Evolutionary conservation across 2,329 filamentous ascomycete species (phyloP), one percentile per base, ranked within the genome.

Genomic region (Epicoccum sorghinum): DNA sequence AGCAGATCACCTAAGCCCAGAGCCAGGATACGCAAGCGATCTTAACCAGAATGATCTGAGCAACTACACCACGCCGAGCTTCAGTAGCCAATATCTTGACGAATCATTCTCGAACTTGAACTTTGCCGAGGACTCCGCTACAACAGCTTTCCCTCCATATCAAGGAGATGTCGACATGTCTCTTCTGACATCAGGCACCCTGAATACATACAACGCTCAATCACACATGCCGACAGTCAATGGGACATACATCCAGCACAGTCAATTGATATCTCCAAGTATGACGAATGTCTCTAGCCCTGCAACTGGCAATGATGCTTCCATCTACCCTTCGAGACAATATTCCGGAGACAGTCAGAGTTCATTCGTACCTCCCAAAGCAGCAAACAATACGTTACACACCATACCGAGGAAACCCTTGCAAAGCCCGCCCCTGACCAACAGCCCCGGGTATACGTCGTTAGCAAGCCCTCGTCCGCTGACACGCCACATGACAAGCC

Each of bases 381-480:
- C 64, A 22, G 33, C 56, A n/a, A 43, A 49, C 7, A 62, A 64
- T 13, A 39, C 56, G 24, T 57, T 60, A 18, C 64, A 70, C 13
- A 66, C 64, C 4, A 72, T 68, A 24, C 71, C 70, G 5, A 66
- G 58, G 30, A 72, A 69, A 49, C 72, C 74, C 43, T 66, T 68
- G 22, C 72, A 74, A 47, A 75, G 73, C 48, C 73, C 73, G n/a
- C 68, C 73, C 24, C 55, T 74, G 49, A 75, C 73, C 7, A 73
- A 72, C 47, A 76, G 72, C 38, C 70, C 73, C 24, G 64, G 67
- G 29, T 66, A 64, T n/a, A 50, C 53, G 39, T 59, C 61, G n/a
- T 50, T 69, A 30, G 64, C 56, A 9, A 67, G 71, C 27, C 58
- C 64, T 18, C 66, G 68, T 45, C 64, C 69, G 22, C 64, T 65